A percentile compares a stretch with the other conserved stretches of the same genome.
These are phyloP conservation scores for Ammopiptanthus mongolicus DNA, from an alignment of 306 rosid genomes.

Conservation along the genomic window DNA sequence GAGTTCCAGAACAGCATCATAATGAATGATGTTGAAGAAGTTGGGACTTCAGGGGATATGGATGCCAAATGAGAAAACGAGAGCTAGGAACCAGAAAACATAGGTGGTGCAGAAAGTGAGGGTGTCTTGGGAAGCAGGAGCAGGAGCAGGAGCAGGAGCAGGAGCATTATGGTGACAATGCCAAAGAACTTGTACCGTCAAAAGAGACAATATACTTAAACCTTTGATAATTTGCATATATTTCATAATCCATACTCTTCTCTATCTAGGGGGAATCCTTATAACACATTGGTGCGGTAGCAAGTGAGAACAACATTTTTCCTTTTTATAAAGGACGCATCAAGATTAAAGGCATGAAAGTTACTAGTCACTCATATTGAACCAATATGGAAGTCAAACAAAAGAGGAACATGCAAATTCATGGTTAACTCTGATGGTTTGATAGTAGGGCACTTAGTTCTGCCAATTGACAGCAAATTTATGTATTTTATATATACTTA, in stretches of 20 bases:
- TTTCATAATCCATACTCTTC: background rate
- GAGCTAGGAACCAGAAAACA: slow-evolving; percentile 7
- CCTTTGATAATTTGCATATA: background rate
- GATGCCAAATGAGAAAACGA: background rate
- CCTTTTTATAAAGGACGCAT: background rate
- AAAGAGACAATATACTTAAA: background rate
- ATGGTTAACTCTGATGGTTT: background rate
- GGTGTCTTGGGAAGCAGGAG: background rate
- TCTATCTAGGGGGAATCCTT: background rate
- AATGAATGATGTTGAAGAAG: background rate
- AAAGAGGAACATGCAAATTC: background rate
- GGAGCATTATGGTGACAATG: background rate
- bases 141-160: background rate
- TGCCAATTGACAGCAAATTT: background rate
- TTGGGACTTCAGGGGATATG: background rate
- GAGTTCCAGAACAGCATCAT: slow-evolving; percentile 11
- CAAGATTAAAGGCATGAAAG: background rate
- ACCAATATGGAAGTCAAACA: background rate
- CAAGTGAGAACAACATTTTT: background rate
- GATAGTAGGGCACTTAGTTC: background rate
- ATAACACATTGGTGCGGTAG: background rate
- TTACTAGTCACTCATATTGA: background rate
- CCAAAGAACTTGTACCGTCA: background rate
- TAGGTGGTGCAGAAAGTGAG: background rate
- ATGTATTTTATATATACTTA: background rate